Percentiles rank a stretch among this genome's conserved stretches.
These are phyloP conservation scores for Aotearoamyces nothofagi DNA, from an alignment of 2,329 filamentous ascomycete genomes.

Conservation along the genomic window DNA sequence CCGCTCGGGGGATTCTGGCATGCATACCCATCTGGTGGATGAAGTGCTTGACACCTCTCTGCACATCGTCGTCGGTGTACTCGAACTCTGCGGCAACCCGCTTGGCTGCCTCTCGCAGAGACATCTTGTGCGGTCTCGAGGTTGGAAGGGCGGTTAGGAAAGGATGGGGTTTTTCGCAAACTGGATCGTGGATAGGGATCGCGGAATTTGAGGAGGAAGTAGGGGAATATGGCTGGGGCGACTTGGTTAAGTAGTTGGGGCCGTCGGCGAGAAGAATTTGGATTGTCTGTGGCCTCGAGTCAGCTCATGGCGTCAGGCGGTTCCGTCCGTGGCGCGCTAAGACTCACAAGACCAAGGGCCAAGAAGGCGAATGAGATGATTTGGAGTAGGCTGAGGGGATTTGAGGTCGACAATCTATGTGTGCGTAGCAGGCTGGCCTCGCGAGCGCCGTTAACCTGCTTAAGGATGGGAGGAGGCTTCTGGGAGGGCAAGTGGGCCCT, in stretches of 20 bases:
- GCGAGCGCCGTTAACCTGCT: no score
- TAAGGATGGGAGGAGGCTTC: slow-evolving; percentile 4
- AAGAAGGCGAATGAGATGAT: slow-evolving; percentile 18
- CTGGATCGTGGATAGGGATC: slow-evolving; percentile 25
- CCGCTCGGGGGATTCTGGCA: slow-evolving; percentile 1
- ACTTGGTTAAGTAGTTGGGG: slow-evolving; percentile 20
- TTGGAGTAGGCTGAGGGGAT: slow-evolving; percentile 15
- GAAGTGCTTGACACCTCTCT: slow-evolving; percentile 72
- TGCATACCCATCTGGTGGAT: slow-evolving; percentile 64
- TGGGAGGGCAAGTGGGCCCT: slow-evolving; percentile 11
- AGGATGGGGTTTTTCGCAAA: slow-evolving; percentile 38
- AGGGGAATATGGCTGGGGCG: slow-evolving; percentile 14
- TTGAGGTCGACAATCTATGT: slow-evolving; percentile 13
- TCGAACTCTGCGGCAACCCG: slow-evolving; percentile 76
- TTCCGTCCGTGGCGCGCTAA: slow-evolving; percentile 4
- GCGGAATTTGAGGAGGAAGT: slow-evolving; percentile 27
- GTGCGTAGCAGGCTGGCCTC: slow-evolving; percentile 3
- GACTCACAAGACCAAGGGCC: slow-evolving; percentile 16
- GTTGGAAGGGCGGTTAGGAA: slow-evolving; percentile 38
- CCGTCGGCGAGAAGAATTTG: slow-evolving; percentile 30
- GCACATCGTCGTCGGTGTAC: slow-evolving; percentile 63
- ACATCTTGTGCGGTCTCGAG: slow-evolving; percentile 43
- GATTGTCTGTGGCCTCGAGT: slow-evolving; percentile 25
- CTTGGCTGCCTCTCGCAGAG: slow-evolving; percentile 55
- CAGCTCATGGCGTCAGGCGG: slow-evolving; percentile 3